These are phyloP conservation scores for Hansenula lynferdii DNA, from an alignment of 1,139 yeast species.

Conservation along the genomic window DNA sequence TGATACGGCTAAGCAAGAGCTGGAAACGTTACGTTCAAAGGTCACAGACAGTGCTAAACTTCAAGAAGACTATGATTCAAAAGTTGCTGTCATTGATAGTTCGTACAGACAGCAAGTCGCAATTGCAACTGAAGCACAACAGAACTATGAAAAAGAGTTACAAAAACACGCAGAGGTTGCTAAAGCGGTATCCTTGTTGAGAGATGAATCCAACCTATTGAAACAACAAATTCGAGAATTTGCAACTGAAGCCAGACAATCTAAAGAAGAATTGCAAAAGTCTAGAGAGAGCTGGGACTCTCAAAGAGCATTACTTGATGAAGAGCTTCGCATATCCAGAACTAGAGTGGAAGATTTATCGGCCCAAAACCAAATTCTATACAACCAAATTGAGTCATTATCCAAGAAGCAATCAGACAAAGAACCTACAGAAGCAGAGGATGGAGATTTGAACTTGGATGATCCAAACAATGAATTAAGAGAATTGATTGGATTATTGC, in stretches of 20 bases:
- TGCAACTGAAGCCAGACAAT: conserved; percentile 27
- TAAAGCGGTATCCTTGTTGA: conserved; percentile 37
- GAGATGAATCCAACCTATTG: conserved; percentile 37
- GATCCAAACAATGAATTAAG: conserved; percentile 35
- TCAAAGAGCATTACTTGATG: conserved; percentile 41
- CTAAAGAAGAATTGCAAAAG: conserved; percentile 27
- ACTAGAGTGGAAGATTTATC: conserved; percentile 50
- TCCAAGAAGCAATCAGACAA: conserved; percentile 14
- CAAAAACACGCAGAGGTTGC: conserved; percentile 54
- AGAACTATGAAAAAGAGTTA: conserved; percentile 54
- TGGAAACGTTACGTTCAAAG: conserved; percentile 18
- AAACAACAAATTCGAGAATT: conserved; percentile 33
- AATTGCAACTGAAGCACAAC: conserved; percentile 46
- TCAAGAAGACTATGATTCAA: conserved; percentile 32
- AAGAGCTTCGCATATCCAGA: conserved; percentile 44
- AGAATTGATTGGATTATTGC: conserved; percentile 57
- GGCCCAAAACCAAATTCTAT: conserved; percentile 61
- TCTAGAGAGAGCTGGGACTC: conserved; percentile 41
- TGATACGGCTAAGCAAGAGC: conserved; percentile 14
- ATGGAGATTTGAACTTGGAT: conserved; percentile 21
- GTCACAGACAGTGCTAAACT: conserved; percentile 23
- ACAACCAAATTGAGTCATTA: conserved; percentile 61
- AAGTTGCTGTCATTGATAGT: conserved; percentile 31
- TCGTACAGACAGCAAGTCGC: conserved; percentile 52
- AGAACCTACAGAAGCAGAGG: conserved; percentile 14